These are phyloP conservation scores for Boletus subcaerulescens DNA, from an alignment of 768 basidiomycete genomes.

Conservation along the genomic window DNA sequence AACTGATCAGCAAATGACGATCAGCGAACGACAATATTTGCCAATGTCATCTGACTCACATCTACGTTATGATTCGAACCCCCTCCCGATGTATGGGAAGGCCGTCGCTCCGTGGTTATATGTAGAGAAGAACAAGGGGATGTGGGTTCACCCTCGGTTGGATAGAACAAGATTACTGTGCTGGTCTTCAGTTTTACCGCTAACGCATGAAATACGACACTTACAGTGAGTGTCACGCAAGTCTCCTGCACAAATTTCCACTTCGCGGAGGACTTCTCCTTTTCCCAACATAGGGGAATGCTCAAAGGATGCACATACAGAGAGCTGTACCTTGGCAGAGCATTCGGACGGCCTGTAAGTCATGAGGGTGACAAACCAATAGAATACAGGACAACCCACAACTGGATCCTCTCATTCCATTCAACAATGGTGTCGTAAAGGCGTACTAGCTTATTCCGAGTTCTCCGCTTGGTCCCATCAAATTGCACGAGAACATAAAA, in stretches of 20 bases:
- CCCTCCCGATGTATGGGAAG: not conserved
- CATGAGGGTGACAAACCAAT: not conserved
- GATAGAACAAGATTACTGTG: not conserved
- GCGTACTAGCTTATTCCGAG: not conserved
- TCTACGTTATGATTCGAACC: not conserved
- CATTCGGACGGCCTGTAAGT: not conserved
- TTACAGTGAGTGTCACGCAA: not conserved
- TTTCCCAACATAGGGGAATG: constrained; percentile 1
- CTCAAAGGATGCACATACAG: constrained; percentile 2
- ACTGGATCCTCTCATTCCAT: not conserved
- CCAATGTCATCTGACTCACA: not conserved
- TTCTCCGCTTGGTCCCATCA: not conserved
- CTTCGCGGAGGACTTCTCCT: not conserved
- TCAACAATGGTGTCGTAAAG: not conserved
- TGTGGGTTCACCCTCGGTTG: not conserved
- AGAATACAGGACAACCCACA: not conserved
- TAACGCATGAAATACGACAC: not conserved
- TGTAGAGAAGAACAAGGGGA: not conserved
- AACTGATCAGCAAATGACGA: not conserved
- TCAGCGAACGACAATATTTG: not conserved
- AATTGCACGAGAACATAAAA: constrained; percentile 1
- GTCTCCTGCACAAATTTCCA: not conserved
- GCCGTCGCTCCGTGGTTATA: not conserved
- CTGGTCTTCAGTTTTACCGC: not conserved
- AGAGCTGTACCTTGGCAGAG: not conserved